phyloP scores from a whole-genome alignment of 345 rosid species.

The Murraya koenigii region DNA sequence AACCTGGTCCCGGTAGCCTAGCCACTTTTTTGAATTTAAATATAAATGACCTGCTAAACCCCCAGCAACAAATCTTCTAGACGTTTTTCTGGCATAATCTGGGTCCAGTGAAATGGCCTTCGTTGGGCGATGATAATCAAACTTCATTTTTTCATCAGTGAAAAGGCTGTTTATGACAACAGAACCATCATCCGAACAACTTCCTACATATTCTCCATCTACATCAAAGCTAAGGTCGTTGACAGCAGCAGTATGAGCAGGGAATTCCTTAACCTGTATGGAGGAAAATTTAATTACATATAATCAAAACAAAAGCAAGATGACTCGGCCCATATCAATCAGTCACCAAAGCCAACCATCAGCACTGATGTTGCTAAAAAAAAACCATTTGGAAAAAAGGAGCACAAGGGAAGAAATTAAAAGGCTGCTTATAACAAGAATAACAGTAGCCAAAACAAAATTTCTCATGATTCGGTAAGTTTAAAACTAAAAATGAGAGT shows the following conservation, averaged over 20 bases:
- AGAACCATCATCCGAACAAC: slow-evolving; percentile 98
- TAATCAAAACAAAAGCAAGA: slow-evolving; percentile 8
- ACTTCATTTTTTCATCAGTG: slow-evolving; percentile 89
- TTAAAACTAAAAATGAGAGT: not conserved
- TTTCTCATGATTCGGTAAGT: not conserved
- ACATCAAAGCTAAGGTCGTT: slow-evolving; percentile 91
- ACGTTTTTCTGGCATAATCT: slow-evolving; percentile 65
- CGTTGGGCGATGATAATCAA: slow-evolving; percentile 97
- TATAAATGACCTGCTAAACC: slow-evolving; percentile 95
- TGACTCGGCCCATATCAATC: not conserved
- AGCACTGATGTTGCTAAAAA: slow-evolving; percentile 4
- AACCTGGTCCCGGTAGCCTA: slow-evolving; percentile 90
- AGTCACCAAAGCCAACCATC: not conserved
- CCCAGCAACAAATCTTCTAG: slow-evolving; percentile 89
- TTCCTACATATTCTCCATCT: slow-evolving; percentile 92
- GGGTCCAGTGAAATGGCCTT: slow-evolving; percentile 94
- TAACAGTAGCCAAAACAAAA: not conserved
- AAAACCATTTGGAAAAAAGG: not conserved
- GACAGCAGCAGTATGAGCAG: slow-evolving; percentile 78
- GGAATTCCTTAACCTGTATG: slow-evolving; percentile 76
- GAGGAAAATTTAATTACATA: not conserved
- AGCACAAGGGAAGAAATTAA: not conserved
- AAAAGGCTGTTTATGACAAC: slow-evolving; percentile 89
- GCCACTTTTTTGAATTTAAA: slow-evolving; percentile 87
- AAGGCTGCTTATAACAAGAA: not conserved